A percentile compares a stretch with the other conserved stretches of the same genome.
Evolutionary conservation across 306 rosid species (phyloP).

Genomic region (Datisca glomerata): DNA sequence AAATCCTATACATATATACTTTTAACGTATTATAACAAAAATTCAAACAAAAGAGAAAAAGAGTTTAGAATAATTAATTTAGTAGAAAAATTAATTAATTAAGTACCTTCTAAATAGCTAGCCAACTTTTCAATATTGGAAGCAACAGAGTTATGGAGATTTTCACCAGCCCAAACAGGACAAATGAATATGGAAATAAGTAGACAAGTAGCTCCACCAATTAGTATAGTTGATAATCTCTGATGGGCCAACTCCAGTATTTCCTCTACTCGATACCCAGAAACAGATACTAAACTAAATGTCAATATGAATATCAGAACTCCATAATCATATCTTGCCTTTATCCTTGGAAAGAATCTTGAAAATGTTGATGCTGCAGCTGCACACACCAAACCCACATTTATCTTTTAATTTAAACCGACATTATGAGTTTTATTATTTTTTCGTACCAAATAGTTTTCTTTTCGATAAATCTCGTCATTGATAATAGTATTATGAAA

Average conservation of each 20-base stretch:
- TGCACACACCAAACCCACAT: constrained; percentile 12
- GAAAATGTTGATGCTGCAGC: constrained; percentile 60
- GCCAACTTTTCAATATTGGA: constrained; percentile 61
- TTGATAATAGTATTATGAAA: neutral
- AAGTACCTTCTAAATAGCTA: constrained; percentile 42
- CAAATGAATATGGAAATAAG: constrained; percentile 40
- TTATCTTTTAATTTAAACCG: neutral
- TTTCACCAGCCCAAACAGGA: constrained; percentile 94
- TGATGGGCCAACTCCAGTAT: constrained; percentile 48
- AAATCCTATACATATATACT: constrained; percentile 37
- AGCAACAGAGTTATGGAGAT: constrained; percentile 56
- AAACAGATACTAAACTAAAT: constrained; percentile 59
- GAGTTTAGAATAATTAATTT: neutral
- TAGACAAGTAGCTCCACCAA: constrained; percentile 67
- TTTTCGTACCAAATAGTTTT: no score
- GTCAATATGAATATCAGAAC: constrained; percentile 70
- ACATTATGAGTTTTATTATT: neutral
- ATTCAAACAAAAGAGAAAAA: neutral
- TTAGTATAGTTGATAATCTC: constrained; percentile 45
- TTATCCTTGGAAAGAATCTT: constrained; percentile 63
- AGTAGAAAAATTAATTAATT: neutral
- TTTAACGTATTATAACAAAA: no score
- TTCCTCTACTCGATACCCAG: constrained; percentile 49
- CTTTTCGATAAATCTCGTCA: neutral
- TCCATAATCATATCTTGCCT: constrained; percentile 78